These are phyloP conservation scores for Plasmopara viticola DNA, from an alignment of 352 stramenopile genomes.

Conservation along the genomic window DNA sequence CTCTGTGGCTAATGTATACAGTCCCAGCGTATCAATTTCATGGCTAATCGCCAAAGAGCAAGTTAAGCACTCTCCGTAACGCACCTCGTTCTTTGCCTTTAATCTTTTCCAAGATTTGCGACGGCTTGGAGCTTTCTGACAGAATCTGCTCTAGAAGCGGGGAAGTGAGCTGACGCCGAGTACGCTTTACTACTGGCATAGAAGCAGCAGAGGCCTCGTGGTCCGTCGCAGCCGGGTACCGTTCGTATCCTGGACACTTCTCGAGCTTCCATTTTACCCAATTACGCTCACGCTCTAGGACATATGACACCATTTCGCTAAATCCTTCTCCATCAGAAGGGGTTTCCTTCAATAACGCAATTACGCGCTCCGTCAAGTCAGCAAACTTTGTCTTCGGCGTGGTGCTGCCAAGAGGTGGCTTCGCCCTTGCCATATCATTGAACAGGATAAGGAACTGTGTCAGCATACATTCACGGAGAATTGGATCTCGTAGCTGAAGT, in stretches of 20 bases:
- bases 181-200: constrained; percentile 21
- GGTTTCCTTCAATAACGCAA: constrained; percentile 76
- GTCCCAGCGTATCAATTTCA: neutral
- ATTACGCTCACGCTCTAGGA: constrained; percentile 85
- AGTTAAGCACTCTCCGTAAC: neutral
- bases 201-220: constrained; percentile 17
- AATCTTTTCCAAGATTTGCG: constrained; percentile 68
- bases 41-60: neutral
- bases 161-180: constrained; percentile 29
- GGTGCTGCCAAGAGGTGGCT: constrained; percentile 35
- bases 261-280: constrained; percentile 90
- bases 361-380: constrained; percentile 65
- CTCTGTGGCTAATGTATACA: constrained; percentile 34
- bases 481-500: constrained; percentile 86
- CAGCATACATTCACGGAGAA: constrained; percentile 85
- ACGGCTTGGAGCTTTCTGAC: constrained; percentile 67
- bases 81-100: constrained; percentile 57
- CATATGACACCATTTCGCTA: constrained; percentile 79
- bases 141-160: constrained; percentile 74
- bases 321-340: constrained; percentile 82
- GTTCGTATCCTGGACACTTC: constrained; percentile 80
- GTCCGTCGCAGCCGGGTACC: constrained; percentile 22
- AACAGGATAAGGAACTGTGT: constrained; percentile 84
- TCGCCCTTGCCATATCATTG: constrained; percentile 58
- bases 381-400: constrained; percentile 57